A percentile compares a stretch with the other conserved stretches of the same genome.
Conservation (phyloP, 148 eudicot species). For the Vaccinium darrowii region DNA sequence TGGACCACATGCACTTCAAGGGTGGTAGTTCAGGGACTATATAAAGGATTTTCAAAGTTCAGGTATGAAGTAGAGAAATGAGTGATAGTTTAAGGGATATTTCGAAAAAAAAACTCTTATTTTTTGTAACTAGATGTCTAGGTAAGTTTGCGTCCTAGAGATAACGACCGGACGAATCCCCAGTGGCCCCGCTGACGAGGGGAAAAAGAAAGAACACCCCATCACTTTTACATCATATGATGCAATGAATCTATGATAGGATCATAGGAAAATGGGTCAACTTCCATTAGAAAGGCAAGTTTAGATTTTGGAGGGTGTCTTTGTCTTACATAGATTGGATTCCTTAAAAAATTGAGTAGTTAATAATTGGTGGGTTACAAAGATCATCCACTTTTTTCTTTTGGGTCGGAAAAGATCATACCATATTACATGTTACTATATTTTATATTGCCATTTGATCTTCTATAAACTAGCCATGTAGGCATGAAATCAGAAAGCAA, state of each 20-base stretch:
- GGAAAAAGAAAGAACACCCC: neutral
- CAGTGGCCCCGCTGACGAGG: no score
- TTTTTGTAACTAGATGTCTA: no score
- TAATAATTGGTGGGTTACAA: neutral
- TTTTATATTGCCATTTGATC: neutral
- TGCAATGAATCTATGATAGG: neutral
- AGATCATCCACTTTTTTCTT: neutral
- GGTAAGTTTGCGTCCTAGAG: no score
- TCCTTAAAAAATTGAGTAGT: neutral
- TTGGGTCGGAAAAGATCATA: neutral
- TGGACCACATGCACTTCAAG: no score
- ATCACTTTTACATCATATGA: neutral
- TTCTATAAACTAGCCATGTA: neutral
- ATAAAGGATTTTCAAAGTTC: no score
- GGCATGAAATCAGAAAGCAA: constrained; percentile 12
- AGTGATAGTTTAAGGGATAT: no score
- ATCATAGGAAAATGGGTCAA: neutral
- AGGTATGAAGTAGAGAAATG: no score
- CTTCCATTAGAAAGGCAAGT: neutral
- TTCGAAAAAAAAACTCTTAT: no score
- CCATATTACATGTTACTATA: neutral
- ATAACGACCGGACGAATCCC: no score
- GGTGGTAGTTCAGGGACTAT: no score
- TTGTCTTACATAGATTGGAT: neutral
- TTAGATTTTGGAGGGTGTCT: neutral